Base-by-base conservation (phyloP, 164 flowering plant species). In the Kingdonia uniflora region DNA sequence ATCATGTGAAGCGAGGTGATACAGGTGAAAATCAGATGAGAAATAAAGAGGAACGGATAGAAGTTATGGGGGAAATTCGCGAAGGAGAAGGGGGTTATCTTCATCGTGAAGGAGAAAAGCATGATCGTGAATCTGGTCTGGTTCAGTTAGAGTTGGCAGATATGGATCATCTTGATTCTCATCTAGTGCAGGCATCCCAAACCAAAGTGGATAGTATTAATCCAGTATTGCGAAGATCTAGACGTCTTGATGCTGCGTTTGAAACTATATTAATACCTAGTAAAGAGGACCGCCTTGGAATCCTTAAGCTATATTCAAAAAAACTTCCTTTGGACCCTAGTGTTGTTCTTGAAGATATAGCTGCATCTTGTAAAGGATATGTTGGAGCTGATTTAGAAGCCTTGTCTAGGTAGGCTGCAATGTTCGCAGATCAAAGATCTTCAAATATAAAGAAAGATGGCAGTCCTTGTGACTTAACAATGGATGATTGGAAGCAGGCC, bases 201-300 rank as follows among this genome's bases (percentile, higher is more conserved):
- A n/a, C n/a, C 51, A 90, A 96, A 61, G 75, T 79, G 65, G 90
- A 84, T 69, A 82, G 77, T 14, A 76, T 92, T 62, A 97, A 88
- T 65, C 95, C 95, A 52, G 95, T 95, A 35, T 62, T 92, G 42
- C 72, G 97, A 68, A 80, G 99, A 66, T 64, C 76, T 7, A 95
- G 97, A 20, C 91, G 95, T 54, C 84, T 92, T 77, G 95, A 86
- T 79, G 60, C 66, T 58, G 95, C 84, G 64, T 63, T 92, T 61
- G 97, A 92, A 76, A 92, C 89, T 43, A 74, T n/a, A n/a, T n/a
- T 87, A 17, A 65, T 79, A 19, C 99, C 99, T n/a, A 75, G 60
- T 56, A 95, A 84, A 66, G 78, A 63, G 41, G 95, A 88, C 37
- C 85, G 97, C 29, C 52, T 73, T 50, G 77, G 88, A 68, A 86